Evolutionary conservation across 495 filamentous ascomycete species (phyloP), one percentile per base, ranked within the genome.

Genomic region (Jackrogersella multiformis): DNA sequence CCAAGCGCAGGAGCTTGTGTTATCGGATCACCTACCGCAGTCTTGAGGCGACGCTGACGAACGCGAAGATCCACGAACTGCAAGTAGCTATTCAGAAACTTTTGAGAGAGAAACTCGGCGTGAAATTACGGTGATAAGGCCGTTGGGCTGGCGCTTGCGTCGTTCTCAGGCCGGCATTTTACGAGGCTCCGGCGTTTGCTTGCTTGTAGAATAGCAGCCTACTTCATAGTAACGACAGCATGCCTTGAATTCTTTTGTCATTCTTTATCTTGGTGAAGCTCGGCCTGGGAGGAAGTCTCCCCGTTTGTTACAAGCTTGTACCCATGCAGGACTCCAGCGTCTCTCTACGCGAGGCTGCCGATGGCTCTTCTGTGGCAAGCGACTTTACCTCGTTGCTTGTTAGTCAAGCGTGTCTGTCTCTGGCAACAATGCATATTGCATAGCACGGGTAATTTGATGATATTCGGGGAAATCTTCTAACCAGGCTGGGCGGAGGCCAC

Each of bases 11-110:
- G 82, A 97, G 92, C 74, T 75, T 94, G 79, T 97, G 92, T 80
- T 99, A 97, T 73, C 80, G 95, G 66, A 89, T 97, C 70, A 94
- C 92, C 73, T 99, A 98, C 72, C 83, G 94, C 39, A 94, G 92
- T 73, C 76, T 97, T 68, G 94, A 97, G 78, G 84, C 87, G 67
- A 99, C 96, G 6, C 78, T 99, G 77, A 95, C 86, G 23, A 94
- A 92, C 55, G 80, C 81, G 51, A 90, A 96, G 80, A 82, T 85
- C 4, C 96, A 96, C 74, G 78, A 80, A 21, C 76, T 96, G 69
- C 94, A 99, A 77, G 81, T 87, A 12, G 70, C 78, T 71, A 86
- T 98, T 35, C 77, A 79, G 16, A 69, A 78, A 54, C 81, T 80
- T 52, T 73, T 98, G 56, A 88, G 89, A 26, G 77, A 84, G 56